phyloP scores from a whole-genome alignment of 2,329 filamentous ascomycete species.

The Stachybotrys elegans region DNA sequence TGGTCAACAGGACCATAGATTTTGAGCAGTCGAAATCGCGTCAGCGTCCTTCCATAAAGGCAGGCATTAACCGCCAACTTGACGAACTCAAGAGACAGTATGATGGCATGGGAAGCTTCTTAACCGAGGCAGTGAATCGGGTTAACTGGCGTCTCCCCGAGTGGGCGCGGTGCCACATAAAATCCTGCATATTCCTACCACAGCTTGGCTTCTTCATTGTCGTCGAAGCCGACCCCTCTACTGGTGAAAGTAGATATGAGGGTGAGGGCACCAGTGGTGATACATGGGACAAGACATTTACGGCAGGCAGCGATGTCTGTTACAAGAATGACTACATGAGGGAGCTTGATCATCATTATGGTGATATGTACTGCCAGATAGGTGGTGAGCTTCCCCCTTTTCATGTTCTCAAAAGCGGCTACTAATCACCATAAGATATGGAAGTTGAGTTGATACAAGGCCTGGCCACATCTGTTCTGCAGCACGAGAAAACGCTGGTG shows the following conservation, averaged over 20 bases:
- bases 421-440: conserved; percentile 50
- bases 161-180: conserved; percentile 46
- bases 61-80: conserved; percentile 67
- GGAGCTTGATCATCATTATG: conserved; percentile 74
- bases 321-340: conserved; percentile 83
- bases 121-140: conserved; percentile 62
- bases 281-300: conserved; percentile 74
- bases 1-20: conserved; percentile 72
- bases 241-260: conserved; percentile 56
- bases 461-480: conserved; percentile 65
- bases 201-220: conserved; percentile 87
- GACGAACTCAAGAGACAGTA: conserved; percentile 76
- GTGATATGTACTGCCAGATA: conserved; percentile 81
- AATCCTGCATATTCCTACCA: conserved; percentile 84
- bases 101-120: conserved; percentile 68
- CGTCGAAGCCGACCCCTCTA: conserved; percentile 49
- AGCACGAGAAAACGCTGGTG: conserved; percentile 61
- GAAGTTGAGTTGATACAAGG: conserved; percentile 86
- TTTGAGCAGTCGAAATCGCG: conserved; percentile 71
- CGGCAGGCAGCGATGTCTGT: conserved; percentile 65
- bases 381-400: conserved; percentile 51
- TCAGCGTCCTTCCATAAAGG: conserved; percentile 66
- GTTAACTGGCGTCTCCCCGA: conserved; percentile 60
- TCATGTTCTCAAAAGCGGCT: neutral
- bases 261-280: conserved; percentile 52